Conservation (phyloP, 2,329 filamentous ascomycete genomes). For the Aspergillus sp. region DNA sequence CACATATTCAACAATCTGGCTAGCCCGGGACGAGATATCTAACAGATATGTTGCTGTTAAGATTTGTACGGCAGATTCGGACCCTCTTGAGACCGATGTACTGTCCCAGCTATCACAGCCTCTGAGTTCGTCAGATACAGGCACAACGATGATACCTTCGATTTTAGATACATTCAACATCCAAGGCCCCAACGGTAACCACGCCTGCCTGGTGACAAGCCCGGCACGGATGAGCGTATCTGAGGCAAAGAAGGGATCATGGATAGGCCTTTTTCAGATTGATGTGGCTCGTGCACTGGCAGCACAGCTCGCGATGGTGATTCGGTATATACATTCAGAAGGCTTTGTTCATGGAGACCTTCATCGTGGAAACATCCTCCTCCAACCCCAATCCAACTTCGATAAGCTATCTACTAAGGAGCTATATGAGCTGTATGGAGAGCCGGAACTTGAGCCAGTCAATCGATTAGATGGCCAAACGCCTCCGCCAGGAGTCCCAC, state of each 20-base stretch:
- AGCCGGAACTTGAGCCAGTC: neutral
- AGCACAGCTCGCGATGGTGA: conserved; percentile 31
- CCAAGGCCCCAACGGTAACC: conserved; percentile 25
- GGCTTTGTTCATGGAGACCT: conserved; percentile 5
- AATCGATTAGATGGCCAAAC: neutral
- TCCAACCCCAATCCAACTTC: neutral
- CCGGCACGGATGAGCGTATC: conserved; percentile 22
- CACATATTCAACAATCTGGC: conserved; percentile 34
- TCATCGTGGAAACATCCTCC: conserved; percentile 2
- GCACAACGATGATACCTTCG: neutral
- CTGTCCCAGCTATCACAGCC: neutral
- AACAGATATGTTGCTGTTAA: conserved; percentile 29
- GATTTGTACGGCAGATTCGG: conserved; percentile 22
- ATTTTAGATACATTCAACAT: conserved; percentile 23
- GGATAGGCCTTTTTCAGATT: conserved; percentile 23
- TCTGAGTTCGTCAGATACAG: neutral
- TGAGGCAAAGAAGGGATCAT: conserved; percentile 20
- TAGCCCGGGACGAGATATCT: conserved; percentile 24
- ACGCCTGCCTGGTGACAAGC: conserved; percentile 23
- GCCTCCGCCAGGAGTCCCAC: conserved; percentile 7
- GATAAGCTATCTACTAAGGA: neutral
- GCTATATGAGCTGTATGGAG: neutral
- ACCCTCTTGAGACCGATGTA: conserved; percentile 4
- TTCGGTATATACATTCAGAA: conserved; percentile 21
- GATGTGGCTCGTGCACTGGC: conserved; percentile 24